A percentile compares a stretch with the other conserved stretches of the same genome.
These are phyloP conservation scores for Calonectria pseudoturangicola DNA, from an alignment of 2,329 filamentous ascomycete genomes.

Conservation along the genomic window DNA sequence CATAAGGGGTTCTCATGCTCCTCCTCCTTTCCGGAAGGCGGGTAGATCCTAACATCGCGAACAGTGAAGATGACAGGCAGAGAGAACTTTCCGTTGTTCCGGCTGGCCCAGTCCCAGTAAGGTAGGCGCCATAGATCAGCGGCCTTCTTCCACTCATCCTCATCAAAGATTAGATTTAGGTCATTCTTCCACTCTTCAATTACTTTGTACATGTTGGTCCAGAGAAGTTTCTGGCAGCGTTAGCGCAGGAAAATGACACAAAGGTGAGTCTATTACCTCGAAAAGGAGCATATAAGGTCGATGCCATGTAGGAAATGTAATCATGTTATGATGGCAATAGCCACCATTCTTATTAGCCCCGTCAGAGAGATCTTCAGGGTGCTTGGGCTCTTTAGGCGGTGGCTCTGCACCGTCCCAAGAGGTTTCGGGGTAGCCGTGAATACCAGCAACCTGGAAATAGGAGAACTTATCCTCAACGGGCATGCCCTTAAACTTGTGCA, in stretches of 20 bases:
- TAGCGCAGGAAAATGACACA: background rate
- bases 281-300: background rate
- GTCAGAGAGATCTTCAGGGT: background rate
- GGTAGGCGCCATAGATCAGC: background rate
- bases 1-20: slow-evolving; percentile 19
- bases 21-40: background rate
- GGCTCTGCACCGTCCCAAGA: slow-evolving; percentile 28
- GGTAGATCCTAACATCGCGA: background rate
- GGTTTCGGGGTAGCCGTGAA: slow-evolving; percentile 39
- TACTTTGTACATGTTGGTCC: background rate
- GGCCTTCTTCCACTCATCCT: background rate
- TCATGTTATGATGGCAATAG: slow-evolving; percentile 41
- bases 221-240: background rate
- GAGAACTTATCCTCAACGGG: slow-evolving; percentile 37
- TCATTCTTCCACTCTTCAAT: background rate
- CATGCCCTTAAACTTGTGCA: slow-evolving; percentile 35
- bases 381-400: background rate
- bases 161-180: background rate
- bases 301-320: background rate
- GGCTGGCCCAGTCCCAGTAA: background rate
- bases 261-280: background rate
- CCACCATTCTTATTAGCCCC: background rate
- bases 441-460: slow-evolving; percentile 41
- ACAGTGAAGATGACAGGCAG: background rate
- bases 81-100: slow-evolving; percentile 34